Conservation (phyloP, 495 filamentous ascomycete species). For the Trichoderma erinaceum region DNA sequence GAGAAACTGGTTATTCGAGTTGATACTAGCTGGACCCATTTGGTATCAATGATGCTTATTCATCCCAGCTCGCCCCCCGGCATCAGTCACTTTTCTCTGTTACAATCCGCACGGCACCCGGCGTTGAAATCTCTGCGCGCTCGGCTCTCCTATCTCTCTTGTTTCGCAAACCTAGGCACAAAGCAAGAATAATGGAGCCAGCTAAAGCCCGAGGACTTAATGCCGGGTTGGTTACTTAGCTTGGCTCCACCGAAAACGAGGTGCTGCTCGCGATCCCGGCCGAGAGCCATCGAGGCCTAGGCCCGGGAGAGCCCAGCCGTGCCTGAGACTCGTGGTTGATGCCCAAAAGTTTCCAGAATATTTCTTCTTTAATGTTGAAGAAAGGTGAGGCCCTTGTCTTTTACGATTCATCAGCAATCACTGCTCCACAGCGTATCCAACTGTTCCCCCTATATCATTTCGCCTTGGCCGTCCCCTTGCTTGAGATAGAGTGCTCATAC, state of each 20-base stretch:
- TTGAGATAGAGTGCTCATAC: background rate
- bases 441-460: background rate
- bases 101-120: background rate
- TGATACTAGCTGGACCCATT: background rate
- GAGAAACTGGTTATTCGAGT: background rate
- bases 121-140: conserved; percentile 4
- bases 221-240: background rate
- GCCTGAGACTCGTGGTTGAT: background rate
- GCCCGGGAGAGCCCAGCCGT: background rate
- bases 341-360: background rate
- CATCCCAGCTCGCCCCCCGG: background rate
- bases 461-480: background rate
- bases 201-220: background rate
- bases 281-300: background rate
- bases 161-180: background rate
- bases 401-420: background rate
- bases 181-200: background rate
- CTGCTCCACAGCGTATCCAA: background rate
- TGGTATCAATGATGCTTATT: background rate
- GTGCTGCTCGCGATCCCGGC: too few species aligned
- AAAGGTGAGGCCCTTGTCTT: too few species aligned
- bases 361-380: background rate
- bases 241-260: background rate
- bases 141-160: background rate
- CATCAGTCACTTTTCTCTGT: background rate